Evolutionary conservation across 805 yeast species (phyloP), one percentile per base, ranked within the genome.

Genomic region (Dipodascus albidus): DNA sequence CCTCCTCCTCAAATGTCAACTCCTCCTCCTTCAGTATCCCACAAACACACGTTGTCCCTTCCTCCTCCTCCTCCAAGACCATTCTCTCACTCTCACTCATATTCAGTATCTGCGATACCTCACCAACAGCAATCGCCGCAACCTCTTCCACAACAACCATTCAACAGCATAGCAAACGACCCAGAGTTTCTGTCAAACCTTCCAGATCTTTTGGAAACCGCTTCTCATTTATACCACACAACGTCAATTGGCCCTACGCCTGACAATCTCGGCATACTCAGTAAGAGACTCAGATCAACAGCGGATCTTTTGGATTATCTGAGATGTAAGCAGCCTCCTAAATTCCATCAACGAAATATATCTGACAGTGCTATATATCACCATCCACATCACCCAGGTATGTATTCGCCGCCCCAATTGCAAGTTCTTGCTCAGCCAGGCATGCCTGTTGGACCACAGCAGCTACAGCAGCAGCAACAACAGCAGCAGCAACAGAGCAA

Each of bases 191-290:
- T 51, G 42, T 48, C 58, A 2, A 35, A 56, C 11, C 50, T 59
- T 17, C 41, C 48, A 20, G 60, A 59, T 14, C 44, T 58, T 23
- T 54, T 52, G 35, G 62, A 59, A 21, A 59, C 61, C 2, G 56
- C 61, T 14, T 33, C 51, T 17, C 57, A 58, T 33, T 35, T 59
- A 48, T 59, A 58, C 49, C 52, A 58, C 38, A 48, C 49, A 27
- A 24, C 56, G 19, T 57, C 54, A 14, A 22, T n/a, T 3, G 55
- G 55, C 2, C 60, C 58, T 3, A 52, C 48, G 17, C 50, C 57
- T 41, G 61, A 57, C 9, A 50, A 35, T 23, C 33, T 59, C 48
- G 57, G 54, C 23, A 53, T 54, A 3, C 33, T 59, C 48, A 48
- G 57, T 27, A 42, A 47, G 11, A 52, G 62, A 19, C 52, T 54